Evolutionary conservation across 345 rosid genomes (phyloP).

Genomic region (Hibiscus syriacus): DNA sequence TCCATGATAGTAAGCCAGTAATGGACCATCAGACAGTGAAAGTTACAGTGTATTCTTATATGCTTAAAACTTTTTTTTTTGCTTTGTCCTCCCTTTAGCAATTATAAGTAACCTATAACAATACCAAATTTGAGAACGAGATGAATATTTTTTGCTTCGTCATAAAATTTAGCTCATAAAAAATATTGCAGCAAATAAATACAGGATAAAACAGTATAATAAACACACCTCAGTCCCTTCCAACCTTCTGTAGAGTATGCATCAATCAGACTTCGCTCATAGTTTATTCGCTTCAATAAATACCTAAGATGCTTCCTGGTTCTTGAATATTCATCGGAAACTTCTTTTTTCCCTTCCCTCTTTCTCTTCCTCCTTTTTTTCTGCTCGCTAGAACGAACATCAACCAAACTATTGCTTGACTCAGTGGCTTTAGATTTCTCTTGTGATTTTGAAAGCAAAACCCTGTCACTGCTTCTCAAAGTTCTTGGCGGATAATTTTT

Average conservation of each 20-base stretch:
- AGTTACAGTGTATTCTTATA: background rate
- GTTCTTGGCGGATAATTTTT: conserved; percentile 31
- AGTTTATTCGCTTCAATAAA: conserved; percentile 59
- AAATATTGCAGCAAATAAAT: background rate
- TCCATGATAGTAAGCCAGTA: background rate
- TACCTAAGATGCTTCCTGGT: conserved; percentile 65
- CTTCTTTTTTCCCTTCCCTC: conserved; percentile 15
- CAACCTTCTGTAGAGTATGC: conserved; percentile 98
- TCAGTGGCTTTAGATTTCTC: conserved; percentile 34
- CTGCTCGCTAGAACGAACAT: background rate
- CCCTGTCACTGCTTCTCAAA: conserved; percentile 33
- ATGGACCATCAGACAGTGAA: background rate
- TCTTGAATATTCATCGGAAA: conserved; percentile 60
- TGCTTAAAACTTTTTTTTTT: background rate
- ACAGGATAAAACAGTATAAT: background rate
- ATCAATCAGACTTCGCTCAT: conserved; percentile 71
- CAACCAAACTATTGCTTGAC: background rate
- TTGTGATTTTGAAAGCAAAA: conserved; percentile 35
- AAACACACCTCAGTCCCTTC: conserved; percentile 88
- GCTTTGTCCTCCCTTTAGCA: background rate
- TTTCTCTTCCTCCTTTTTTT: conserved; percentile 24
- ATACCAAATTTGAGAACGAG: background rate
- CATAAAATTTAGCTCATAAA: background rate
- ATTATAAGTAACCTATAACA: background rate
- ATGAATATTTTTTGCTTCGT: conserved; percentile 1